Conservation (phyloP, 1,139 yeast species). For the Blastobotrys persicus region DNA sequence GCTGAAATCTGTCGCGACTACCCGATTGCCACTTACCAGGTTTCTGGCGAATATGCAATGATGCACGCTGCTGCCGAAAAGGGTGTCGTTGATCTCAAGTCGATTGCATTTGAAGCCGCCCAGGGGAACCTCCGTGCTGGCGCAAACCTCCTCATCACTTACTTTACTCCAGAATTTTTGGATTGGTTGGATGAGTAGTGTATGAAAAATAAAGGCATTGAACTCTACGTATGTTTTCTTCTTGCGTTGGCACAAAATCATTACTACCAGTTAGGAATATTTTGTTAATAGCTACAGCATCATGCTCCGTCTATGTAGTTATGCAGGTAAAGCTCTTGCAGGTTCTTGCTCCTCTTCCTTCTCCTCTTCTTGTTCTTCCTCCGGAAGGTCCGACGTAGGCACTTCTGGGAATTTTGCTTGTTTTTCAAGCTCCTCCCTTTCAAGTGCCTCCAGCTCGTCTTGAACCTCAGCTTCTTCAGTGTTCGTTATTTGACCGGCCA, state of each 20-base stretch:
- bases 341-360: constrained; percentile 24
- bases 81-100: constrained; percentile 83
- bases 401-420: constrained; percentile 27
- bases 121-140: constrained; percentile 95
- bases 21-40: constrained; percentile 95
- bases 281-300: not conserved
- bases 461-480: constrained; percentile 66
- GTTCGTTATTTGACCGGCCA: constrained; percentile 47
- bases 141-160: constrained; percentile 84
- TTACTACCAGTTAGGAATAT: not conserved
- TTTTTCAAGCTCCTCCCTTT: constrained; percentile 41
- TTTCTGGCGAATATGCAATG: constrained; percentile 97
- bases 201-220: no score
- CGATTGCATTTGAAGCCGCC: constrained; percentile 89
- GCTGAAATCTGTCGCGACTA: constrained; percentile 74
- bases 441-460: constrained; percentile 55
- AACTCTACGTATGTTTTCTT: no score
- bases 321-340: not conserved
- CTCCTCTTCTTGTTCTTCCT: constrained; percentile 29
- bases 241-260: not conserved
- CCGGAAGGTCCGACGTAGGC: constrained; percentile 24
- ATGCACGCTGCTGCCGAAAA: constrained; percentile 97
- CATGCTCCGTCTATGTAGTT: not conserved
- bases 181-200: constrained; percentile 64
- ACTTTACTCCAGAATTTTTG: constrained; percentile 92